A percentile compares a stretch with the other conserved stretches of the same genome.
Conservation (phyloP, 257 asterid species). For the Solanum pinnatisectum region DNA sequence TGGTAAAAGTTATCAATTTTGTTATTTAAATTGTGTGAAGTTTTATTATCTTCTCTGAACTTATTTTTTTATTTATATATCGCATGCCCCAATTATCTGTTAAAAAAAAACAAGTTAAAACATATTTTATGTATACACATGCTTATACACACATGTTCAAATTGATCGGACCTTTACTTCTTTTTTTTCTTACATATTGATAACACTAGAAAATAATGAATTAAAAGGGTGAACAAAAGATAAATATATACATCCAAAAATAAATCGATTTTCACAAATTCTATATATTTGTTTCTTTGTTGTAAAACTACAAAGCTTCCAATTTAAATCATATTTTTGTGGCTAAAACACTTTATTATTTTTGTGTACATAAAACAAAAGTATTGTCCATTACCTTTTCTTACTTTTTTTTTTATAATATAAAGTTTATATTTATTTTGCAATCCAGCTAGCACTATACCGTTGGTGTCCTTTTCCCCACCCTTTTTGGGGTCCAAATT, state of each 20-base stretch:
- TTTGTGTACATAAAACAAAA: background rate
- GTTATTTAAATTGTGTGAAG: no score
- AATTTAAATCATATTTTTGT: background rate
- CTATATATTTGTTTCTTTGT: background rate
- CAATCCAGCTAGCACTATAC: background rate
- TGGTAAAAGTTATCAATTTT: no score
- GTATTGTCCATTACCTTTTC: background rate
- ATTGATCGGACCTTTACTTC: no score
- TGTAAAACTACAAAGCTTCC: background rate
- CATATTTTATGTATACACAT: no score
- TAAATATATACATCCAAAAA: background rate
- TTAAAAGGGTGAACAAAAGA: no score
- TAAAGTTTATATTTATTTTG: background rate
- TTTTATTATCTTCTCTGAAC: background rate
- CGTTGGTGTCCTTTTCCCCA: background rate
- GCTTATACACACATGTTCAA: no score
- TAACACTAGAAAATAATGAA: background rate
- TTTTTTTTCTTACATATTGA: background rate
- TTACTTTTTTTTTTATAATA: background rate
- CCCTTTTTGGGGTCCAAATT: background rate
- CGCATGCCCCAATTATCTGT: background rate
- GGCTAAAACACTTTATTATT: background rate
- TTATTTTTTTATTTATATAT: background rate
- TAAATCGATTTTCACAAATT: background rate
- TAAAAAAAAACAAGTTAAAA: background rate